A percentile compares a stretch with the other conserved stretches of the same genome.
Conservation (phyloP, 2,329 filamentous ascomycete species). For the Fusarium cicatricum region DNA sequence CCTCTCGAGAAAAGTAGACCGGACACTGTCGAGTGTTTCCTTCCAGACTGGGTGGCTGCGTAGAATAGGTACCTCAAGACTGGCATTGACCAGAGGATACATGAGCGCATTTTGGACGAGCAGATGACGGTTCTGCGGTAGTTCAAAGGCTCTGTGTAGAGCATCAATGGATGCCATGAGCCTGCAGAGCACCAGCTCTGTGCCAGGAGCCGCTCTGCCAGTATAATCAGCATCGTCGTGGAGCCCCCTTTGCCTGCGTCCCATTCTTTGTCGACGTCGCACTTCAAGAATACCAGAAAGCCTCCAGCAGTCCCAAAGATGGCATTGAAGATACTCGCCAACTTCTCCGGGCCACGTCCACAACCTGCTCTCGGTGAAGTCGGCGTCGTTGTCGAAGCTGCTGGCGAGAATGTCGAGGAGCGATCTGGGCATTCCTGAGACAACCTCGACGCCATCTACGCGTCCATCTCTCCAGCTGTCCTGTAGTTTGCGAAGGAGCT, state of each 20-base stretch:
- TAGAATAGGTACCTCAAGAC: conserved; percentile 32
- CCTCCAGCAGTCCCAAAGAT: conserved; percentile 38
- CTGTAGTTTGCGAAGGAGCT: conserved; percentile 31
- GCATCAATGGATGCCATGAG: conserved; percentile 37
- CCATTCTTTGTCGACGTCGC: conserved; percentile 28
- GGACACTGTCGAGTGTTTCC: conserved; percentile 27
- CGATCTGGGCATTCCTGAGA: conserved; percentile 32
- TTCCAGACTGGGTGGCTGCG: conserved; percentile 28
- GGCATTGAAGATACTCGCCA: conserved; percentile 34
- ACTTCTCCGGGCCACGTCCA: conserved; percentile 36
- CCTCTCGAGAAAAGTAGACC: conserved; percentile 3
- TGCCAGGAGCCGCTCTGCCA: not conserved
- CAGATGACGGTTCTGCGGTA: conserved; percentile 31
- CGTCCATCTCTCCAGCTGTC: conserved; percentile 22
- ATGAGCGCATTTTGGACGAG: conserved; percentile 33
- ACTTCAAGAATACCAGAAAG: conserved; percentile 34
- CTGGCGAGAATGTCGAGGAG: conserved; percentile 33
- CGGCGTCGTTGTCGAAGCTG: conserved; percentile 30
- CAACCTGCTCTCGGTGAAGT: conserved; percentile 27
- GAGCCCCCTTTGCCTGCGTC: conserved; percentile 9
- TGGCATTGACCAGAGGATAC: conserved; percentile 28
- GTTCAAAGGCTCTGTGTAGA: conserved; percentile 27
- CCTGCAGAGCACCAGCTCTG: conserved; percentile 33
- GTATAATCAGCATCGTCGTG: not conserved
- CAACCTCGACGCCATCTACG: conserved; percentile 21